phyloP scores from a whole-genome alignment of 768 basidiomycete species.

The Tephrocybe sp. region DNA sequence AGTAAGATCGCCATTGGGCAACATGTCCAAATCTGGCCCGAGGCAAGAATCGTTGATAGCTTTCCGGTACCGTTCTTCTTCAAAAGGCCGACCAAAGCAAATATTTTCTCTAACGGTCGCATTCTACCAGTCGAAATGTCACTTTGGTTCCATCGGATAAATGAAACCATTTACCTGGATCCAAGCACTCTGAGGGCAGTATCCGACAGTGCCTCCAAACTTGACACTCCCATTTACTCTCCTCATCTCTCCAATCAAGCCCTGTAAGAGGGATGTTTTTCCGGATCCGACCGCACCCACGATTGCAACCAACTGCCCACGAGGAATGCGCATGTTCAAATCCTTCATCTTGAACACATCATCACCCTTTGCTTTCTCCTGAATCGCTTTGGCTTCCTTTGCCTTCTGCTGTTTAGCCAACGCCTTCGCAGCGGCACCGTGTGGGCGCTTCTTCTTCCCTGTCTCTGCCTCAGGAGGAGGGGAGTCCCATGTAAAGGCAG shows the following conservation, averaged over 20 bases:
- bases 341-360: constrained; percentile 62
- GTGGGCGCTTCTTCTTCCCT: constrained; percentile 28
- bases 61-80: constrained; percentile 79
- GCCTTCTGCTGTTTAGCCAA: constrained; percentile 25
- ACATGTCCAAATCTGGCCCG: constrained; percentile 75
- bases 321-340: constrained; percentile 65
- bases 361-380: constrained; percentile 23
- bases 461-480: constrained; percentile 48
- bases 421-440: constrained; percentile 5
- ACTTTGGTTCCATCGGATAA: constrained; percentile 4
- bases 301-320: constrained; percentile 78
- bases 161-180: constrained; percentile 55
- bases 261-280: constrained; percentile 70
- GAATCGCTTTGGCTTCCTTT: constrained; percentile 25
- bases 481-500: constrained; percentile 85
- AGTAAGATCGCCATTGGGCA: constrained; percentile 75
- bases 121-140: constrained; percentile 40
- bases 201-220: constrained; percentile 76
- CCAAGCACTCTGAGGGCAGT: constrained; percentile 89
- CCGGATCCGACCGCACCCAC: constrained; percentile 80
- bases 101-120: constrained; percentile 88
- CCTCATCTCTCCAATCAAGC: constrained; percentile 82
- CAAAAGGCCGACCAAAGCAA: constrained; percentile 81
- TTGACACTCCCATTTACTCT: constrained; percentile 59
- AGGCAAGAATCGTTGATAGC: constrained; percentile 77